These are phyloP conservation scores for Vaucheria bursata DNA, from an alignment of 352 stramenopile genomes.

Conservation along the genomic window DNA sequence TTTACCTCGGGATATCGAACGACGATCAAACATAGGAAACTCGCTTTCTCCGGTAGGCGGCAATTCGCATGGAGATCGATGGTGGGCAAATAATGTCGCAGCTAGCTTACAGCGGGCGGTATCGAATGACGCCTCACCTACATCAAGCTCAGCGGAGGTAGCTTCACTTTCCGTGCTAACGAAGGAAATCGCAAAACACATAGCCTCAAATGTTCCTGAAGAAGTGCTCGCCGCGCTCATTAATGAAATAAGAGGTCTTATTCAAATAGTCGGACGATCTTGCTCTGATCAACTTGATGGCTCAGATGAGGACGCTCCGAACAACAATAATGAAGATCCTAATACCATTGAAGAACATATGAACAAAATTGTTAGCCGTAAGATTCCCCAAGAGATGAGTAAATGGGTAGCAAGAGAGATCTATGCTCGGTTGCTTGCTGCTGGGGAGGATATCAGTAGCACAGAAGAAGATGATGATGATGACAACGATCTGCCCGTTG, in stretches of 20 bases:
- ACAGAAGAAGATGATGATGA: slow-evolving; percentile 10
- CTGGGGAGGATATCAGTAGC: background rate
- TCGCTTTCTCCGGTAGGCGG: background rate
- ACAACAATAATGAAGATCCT: background rate
- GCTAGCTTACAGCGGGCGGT: slow-evolving; percentile 5
- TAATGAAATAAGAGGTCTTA: background rate
- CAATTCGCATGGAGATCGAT: background rate
- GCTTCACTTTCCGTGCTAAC: slow-evolving; percentile 6
- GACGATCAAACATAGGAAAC: too few species aligned
- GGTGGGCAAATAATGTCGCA: slow-evolving; percentile 3
- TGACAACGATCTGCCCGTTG: background rate
- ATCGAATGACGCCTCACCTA: background rate
- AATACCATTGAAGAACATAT: background rate
- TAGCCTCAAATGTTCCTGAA: background rate
- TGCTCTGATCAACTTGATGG: slow-evolving; percentile 3
- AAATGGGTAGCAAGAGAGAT: slow-evolving; percentile 13
- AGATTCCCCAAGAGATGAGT: slow-evolving; percentile 11
- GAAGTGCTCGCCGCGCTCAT: background rate
- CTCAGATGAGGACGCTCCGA: background rate
- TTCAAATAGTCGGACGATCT: background rate
- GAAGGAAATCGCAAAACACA: background rate
- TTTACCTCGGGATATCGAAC: too few species aligned
- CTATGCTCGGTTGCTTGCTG: background rate
- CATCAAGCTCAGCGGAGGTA: background rate
- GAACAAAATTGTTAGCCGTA: background rate